Evolutionary conservation across 257 asterid genomes (phyloP), one percentile per base, ranked within the genome.

Genomic region (Nicotiana benthamiana): DNA sequence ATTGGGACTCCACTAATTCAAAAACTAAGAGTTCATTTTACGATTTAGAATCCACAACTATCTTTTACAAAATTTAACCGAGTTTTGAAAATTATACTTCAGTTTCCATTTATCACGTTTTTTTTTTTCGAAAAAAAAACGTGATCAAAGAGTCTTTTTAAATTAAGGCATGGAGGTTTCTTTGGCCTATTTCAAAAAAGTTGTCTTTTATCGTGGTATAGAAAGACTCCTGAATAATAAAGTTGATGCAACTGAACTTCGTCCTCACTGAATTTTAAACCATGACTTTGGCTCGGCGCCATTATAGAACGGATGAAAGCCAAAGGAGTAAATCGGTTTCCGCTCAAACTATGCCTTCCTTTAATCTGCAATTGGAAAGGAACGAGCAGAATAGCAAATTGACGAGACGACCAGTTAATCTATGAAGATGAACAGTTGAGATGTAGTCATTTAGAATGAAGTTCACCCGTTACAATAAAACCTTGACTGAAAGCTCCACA

Each of bases 401-500:
- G 46, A 36, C 3, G 46, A 36, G 46, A 36, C 46, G 46, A 36
- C 10, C 56, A 51, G n/a, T 75, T 52, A 32, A 57, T 1, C 9
- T n/a, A 8, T 77, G n/a, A 30, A 30, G 34, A 30, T 30, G 34
- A 30, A 30, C 34, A 30, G 34, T 4, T 30, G 40, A 34, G 46
- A 30, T 75, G 65, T 60, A 59, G 65, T 60, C 65, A 64, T 60
- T 30, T 46, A 27, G 67, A 80, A 70, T 83, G 85, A 67, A 82
- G 6, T 30, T 79, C 5, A 70, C 53, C 27, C 60, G 57, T 75
- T 60, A 75, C 67, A 18, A 22, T 22, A 60, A 51, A 17, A 30
- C 78, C 32, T 17, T 61, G 59, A 75, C 70, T 43, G 86, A 82
- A 79, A 77, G 76, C 72, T 81, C 81, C 7, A 18, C 26, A 78